Base-by-base conservation (phyloP, 176 grass and related monocot species). In the Urochloa ruziziensis region DNA sequence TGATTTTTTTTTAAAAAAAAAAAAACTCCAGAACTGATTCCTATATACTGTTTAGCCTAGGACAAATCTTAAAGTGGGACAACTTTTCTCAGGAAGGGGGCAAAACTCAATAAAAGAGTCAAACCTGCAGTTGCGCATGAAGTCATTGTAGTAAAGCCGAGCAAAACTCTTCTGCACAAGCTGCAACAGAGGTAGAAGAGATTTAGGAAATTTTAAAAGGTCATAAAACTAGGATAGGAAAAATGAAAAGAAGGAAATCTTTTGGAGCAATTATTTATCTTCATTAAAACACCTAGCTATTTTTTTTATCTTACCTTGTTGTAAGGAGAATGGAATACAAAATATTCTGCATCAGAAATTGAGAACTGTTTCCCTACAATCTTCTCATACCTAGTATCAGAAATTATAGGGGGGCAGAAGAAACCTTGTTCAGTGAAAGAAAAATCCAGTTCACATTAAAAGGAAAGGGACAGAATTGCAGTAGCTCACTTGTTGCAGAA, bases 241-340 rank as follows among this genome's bases (percentile, higher is more conserved):
- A n/a, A n/a, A 2, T 29, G 21, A 47, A 39, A 35, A 24, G 39
- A 39, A 2, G 14, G 34, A 46, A 21, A 56, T 47, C 5, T 37
- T 28, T 7, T 2, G 9, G 44, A 46, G 61, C 62, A 75, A 33
- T 36, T 60, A 59, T 71, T 36, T 47, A n/a, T 68, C 39, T 78
- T 59, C 61, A 39, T 67, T 46, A 68, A 66, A 21, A 77, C 15
- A 3, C 34, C 29, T 16, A 67, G 12, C 51, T 80, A 69, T 56
- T 42, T n/a, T n/a, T n/a, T 23, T 33, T 21, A 25, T 49, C 10
- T 33, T 90, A 94, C 96, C 89, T 99, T 99, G 83, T 99, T 99
- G 75, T 99, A 99, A 37, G 96, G 96, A 86, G 96, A 99, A 87
- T 99, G 96, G 70, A 99, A 99, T 40, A 99, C 96, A 67, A 90